Evolutionary conservation across 257 asterid genomes (phyloP).

Genomic region (Penstemon eatonii): DNA sequence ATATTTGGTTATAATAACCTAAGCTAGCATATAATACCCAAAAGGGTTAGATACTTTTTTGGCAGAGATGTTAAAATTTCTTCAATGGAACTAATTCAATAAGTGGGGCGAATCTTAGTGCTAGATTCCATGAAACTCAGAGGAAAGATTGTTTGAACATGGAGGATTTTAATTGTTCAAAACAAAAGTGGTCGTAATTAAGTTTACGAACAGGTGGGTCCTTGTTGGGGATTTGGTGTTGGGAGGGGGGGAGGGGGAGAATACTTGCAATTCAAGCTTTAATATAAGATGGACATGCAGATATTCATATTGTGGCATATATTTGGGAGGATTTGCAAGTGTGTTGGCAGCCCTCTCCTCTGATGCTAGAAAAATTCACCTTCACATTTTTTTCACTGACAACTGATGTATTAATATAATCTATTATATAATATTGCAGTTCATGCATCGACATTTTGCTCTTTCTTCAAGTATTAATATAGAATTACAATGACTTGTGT

Average conservation of each 20-base stretch:
- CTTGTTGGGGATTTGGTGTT: neutral
- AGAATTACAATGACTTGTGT: conserved; percentile 8
- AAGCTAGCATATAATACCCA: neutral
- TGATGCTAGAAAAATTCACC: neutral
- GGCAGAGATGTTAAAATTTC: neutral
- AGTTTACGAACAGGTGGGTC: no score
- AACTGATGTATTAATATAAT: neutral
- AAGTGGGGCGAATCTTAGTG: neutral
- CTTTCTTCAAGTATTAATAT: neutral
- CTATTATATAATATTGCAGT: neutral
- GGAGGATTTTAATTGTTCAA: no score
- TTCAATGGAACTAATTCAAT: neutral
- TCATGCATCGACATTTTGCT: neutral
- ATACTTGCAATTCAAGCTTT: neutral
- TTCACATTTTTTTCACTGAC: neutral
- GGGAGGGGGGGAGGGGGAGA: no score
- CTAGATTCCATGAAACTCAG: neutral
- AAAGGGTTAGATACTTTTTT: neutral
- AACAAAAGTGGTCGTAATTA: neutral
- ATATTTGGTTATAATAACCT: neutral
- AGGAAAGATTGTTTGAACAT: no score
- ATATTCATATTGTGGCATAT: no score
- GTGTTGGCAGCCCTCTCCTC: no score
- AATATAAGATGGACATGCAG: no score
- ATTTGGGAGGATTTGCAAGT: neutral